Percentiles rank a stretch among this genome's conserved stretches.
Evolutionary conservation across 257 asterid species (phyloP).

Genomic region (Osmanthus fragrans): DNA sequence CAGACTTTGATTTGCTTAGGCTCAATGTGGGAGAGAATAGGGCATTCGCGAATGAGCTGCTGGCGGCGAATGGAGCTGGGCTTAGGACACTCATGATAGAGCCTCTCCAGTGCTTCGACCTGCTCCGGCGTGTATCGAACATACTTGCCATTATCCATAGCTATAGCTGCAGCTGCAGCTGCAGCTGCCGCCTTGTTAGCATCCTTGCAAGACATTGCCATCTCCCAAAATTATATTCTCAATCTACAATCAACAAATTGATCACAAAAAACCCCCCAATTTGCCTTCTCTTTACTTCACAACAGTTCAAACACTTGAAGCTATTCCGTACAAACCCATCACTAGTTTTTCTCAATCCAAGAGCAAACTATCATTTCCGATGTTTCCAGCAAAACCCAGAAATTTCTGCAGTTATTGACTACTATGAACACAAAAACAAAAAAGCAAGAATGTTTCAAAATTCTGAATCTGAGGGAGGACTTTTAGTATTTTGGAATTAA

Average conservation of each 20-base stretch:
- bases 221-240: slow-evolving; percentile 30
- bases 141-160: slow-evolving; percentile 74
- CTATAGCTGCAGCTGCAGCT: slow-evolving; percentile 16
- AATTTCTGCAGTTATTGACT: slow-evolving; percentile 2
- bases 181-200: slow-evolving; percentile 43
- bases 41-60: slow-evolving; percentile 86
- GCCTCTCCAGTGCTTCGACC: slow-evolving; percentile 93
- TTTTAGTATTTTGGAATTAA: not conserved
- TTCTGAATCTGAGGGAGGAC: slow-evolving; percentile 5
- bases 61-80: slow-evolving; percentile 89
- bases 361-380: slow-evolving; percentile 14
- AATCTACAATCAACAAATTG: slow-evolving; percentile 7
- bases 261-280: not conserved
- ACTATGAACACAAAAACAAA: slow-evolving; percentile 7
- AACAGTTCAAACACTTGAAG: not conserved
- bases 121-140: slow-evolving; percentile 90
- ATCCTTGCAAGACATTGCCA: slow-evolving; percentile 74
- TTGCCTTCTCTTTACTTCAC: slow-evolving; percentile 8
- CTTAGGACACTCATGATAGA: slow-evolving; percentile 86
- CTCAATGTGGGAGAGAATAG: slow-evolving; percentile 76
- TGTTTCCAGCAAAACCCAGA: slow-evolving; percentile 9
- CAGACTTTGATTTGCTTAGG: slow-evolving; percentile 94
- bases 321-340: slow-evolving; percentile 17
- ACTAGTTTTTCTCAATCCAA: not conserved
- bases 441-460: slow-evolving; percentile 14